These are phyloP conservation scores for Aquilaria agallochum DNA, from an alignment of 441 rosid genomes.

Conservation along the genomic window DNA sequence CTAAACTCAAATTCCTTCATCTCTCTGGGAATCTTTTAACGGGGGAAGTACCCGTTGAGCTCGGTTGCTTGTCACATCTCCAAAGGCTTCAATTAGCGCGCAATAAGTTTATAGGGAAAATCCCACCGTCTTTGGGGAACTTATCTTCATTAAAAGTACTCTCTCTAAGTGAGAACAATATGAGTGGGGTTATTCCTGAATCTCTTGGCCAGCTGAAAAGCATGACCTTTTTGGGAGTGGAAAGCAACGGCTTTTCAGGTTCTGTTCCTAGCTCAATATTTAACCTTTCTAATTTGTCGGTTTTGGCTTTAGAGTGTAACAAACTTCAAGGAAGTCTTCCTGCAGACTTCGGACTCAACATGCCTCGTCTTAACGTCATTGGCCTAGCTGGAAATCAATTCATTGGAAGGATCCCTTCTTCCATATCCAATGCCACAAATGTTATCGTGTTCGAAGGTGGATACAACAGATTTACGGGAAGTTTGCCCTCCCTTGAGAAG, in stretches of 20 bases:
- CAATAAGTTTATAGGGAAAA: slow-evolving; percentile 12
- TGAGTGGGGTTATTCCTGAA: not conserved
- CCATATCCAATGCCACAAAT: not conserved
- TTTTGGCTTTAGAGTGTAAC: too few relatives aligned
- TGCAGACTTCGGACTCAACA: not conserved
- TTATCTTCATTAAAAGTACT: slow-evolving; percentile 9
- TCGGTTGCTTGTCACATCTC: slow-evolving; percentile 4
- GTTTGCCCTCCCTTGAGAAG: too few relatives aligned
- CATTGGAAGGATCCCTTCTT: slow-evolving; percentile 6
- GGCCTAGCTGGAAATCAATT: slow-evolving; percentile 9
- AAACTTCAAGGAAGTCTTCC: not conserved
- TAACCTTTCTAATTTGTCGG: too few relatives aligned
- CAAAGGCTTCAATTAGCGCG: not conserved
- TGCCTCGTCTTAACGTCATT: not conserved
- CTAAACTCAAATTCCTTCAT: not conserved
- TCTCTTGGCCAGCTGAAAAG: too few relatives aligned
- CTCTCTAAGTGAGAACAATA: slow-evolving; percentile 1
- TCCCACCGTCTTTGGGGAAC: too few relatives aligned
- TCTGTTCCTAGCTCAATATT: too few relatives aligned
- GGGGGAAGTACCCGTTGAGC: too few relatives aligned
- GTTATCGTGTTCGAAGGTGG: too few relatives aligned
- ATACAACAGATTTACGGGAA: too few relatives aligned
- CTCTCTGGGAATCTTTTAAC: too few relatives aligned
- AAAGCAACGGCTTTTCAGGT: too few relatives aligned
- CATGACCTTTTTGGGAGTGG: too few relatives aligned